Percentiles rank a stretch among this genome's conserved stretches.
Evolutionary conservation across 805 yeast species (phyloP).

Genomic region (Kazachstania psychrophila): DNA sequence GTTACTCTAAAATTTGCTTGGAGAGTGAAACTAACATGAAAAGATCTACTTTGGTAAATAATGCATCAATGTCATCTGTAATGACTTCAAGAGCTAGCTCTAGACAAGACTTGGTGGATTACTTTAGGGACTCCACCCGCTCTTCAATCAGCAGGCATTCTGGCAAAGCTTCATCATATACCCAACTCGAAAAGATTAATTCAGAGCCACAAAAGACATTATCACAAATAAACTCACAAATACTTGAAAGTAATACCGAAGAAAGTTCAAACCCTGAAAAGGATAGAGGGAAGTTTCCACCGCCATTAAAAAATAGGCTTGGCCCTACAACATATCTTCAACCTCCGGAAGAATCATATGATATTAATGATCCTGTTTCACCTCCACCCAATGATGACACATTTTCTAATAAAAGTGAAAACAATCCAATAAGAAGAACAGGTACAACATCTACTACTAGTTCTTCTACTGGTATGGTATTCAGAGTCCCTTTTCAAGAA

Average conservation of each 20-base stretch:
- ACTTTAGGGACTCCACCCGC: conserved; percentile 7
- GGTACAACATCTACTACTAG: conserved; percentile 21
- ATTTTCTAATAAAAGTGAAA: not conserved
- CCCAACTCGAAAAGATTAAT: not conserved
- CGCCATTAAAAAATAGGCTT: not conserved
- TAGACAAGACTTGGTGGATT: conserved; percentile 1
- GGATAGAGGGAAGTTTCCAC: not conserved
- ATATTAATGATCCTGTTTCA: conserved; percentile 10
- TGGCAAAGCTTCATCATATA: conserved; percentile 1
- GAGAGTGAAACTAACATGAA: conserved; percentile 12
- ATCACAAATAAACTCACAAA: not conserved
- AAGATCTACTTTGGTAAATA: conserved; percentile 1
- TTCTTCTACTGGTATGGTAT: conserved; percentile 32
- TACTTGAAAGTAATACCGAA: not conserved
- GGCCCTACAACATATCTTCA: not conserved
- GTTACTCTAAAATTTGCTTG: conserved; percentile 47
- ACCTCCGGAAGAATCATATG: conserved; percentile 9
- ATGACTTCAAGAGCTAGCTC: conserved; percentile 4
- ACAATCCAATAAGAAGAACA: conserved; percentile 2
- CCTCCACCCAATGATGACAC: not conserved
- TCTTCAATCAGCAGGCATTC: conserved; percentile 12
- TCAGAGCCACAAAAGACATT: conserved; percentile 1
- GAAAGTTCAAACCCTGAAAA: not conserved
- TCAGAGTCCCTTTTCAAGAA: conserved; percentile 66
- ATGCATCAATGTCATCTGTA: conserved; percentile 4